phyloP scores from a whole-genome alignment of 164 flowering plant genomes.

The Dillenia turbinata region DNA sequence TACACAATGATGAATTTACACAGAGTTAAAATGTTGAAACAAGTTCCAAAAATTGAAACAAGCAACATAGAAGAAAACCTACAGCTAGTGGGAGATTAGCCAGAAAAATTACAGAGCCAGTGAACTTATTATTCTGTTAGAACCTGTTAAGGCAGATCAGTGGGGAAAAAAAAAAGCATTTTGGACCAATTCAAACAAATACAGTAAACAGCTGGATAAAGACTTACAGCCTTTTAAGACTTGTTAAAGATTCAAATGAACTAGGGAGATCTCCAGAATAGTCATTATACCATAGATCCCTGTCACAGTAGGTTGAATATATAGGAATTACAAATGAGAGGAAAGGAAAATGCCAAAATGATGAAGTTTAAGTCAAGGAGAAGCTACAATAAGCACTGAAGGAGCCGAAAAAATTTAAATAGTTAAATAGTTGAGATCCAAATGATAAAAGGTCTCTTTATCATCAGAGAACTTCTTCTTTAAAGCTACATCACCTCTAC shows the following conservation, averaged over 20 bases:
- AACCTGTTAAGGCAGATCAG: slow-evolving; percentile 40
- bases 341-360: no score
- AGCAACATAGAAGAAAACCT: slow-evolving; percentile 16
- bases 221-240: slow-evolving; percentile 63
- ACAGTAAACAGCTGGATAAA: neutral
- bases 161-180: neutral
- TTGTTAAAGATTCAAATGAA: slow-evolving; percentile 57
- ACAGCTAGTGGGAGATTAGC: slow-evolving; percentile 69
- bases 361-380: no score
- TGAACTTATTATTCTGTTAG: slow-evolving; percentile 64
- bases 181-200: neutral
- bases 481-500: no score
- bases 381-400: neutral
- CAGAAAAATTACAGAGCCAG: slow-evolving; percentile 71
- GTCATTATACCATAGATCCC: slow-evolving; percentile 76
- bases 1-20: slow-evolving; percentile 21
- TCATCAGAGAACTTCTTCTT: no score
- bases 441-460: no score
- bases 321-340: no score
- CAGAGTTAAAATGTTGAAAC: neutral
- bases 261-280: slow-evolving; percentile 75
- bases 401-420: no score
- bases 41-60: neutral
- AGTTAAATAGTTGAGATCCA: no score
- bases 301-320: slow-evolving; percentile 17